Percentiles rank a stretch among this genome's conserved stretches.
These are phyloP conservation scores for Sordariomycetes sp. DNA, from an alignment of 2,329 filamentous ascomycete species.

Conservation along the genomic window DNA sequence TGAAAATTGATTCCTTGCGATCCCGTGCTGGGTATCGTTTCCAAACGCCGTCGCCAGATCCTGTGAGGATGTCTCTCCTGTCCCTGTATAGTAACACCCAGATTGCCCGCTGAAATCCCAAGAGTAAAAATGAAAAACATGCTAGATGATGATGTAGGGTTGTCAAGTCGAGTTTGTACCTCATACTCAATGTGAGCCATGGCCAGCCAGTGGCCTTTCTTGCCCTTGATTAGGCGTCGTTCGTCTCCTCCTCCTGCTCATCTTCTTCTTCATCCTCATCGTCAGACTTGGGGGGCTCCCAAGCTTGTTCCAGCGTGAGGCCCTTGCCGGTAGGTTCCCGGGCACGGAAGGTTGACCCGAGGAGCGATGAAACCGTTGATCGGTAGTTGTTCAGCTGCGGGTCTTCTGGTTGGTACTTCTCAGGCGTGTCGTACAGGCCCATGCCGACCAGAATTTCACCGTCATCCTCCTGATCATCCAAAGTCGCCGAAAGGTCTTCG, in stretches of 20 bases:
- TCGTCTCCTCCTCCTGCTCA: conserved; percentile 25
- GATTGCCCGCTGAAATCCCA: too few species aligned
- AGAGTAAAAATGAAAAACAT: too few species aligned
- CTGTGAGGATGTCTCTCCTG: background rate
- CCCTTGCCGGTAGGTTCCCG: conserved; percentile 55
- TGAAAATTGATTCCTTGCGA: too few species aligned
- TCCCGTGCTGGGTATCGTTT: too few species aligned
- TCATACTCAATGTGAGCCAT: background rate
- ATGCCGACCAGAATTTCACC: conserved; percentile 73
- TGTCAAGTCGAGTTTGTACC: too few species aligned
- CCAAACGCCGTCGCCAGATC: too few species aligned
- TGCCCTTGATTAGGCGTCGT: background rate
- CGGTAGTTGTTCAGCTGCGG: conserved; percentile 44
- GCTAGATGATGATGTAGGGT: too few species aligned
- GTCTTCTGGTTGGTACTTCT: conserved; percentile 40
- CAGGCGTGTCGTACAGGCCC: conserved; percentile 70
- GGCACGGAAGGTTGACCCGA: conserved; percentile 37
- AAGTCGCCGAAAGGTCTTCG: conserved; percentile 38
- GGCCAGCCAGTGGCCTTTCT: background rate
- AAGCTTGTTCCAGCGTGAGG: conserved; percentile 73
- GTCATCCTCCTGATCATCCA: conserved; percentile 46
- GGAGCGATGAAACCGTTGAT: conserved; percentile 43
- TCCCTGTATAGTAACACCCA: too few species aligned
- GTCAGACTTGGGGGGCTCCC: conserved; percentile 58
- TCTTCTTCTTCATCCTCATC: conserved; percentile 45